These are phyloP conservation scores for Digitaria exilis DNA, from an alignment of 202 grass and related monocot species.

Conservation along the genomic window DNA sequence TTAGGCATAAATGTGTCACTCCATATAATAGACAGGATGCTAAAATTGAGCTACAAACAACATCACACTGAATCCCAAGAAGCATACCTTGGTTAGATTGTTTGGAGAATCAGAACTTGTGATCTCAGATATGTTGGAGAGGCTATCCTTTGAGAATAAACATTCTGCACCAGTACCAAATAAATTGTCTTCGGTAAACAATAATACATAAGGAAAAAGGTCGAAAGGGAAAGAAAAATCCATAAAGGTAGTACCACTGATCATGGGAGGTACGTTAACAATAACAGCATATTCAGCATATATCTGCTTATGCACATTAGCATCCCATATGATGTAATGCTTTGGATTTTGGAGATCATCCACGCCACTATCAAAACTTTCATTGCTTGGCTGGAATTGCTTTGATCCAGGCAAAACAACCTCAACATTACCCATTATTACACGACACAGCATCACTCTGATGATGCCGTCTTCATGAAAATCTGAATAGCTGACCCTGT, in stretches of 20 bases:
- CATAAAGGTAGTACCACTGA: constrained; percentile 50
- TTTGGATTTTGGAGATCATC: constrained; percentile 85
- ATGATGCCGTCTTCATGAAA: constrained; percentile 69
- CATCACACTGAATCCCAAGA: constrained; percentile 16
- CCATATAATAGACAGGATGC: background rate
- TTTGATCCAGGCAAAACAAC: constrained; percentile 65
- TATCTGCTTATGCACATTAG: constrained; percentile 62
- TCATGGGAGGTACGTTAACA: constrained; percentile 51
- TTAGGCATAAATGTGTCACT: background rate
- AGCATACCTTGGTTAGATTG: constrained; percentile 55
- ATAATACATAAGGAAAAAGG: constrained; percentile 12
- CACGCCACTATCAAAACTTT: constrained; percentile 68
- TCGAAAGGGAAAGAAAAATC: background rate
- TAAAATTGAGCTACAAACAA: background rate
- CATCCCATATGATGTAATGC: constrained; percentile 76
- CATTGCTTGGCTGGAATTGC: constrained; percentile 68
- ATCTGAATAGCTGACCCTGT: constrained; percentile 60
- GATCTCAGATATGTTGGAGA: constrained; percentile 42
- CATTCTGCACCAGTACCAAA: constrained; percentile 45
- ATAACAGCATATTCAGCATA: constrained; percentile 77
- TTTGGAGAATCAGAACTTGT: constrained; percentile 52
- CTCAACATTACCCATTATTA: constrained; percentile 88
- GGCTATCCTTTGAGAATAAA: constrained; percentile 47
- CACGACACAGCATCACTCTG: constrained; percentile 82
- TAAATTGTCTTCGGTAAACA: constrained; percentile 19